These are phyloP conservation scores for Fomitopsis schrenkii DNA, from an alignment of 1,284 basidiomycete genomes.

Conservation along the genomic window DNA sequence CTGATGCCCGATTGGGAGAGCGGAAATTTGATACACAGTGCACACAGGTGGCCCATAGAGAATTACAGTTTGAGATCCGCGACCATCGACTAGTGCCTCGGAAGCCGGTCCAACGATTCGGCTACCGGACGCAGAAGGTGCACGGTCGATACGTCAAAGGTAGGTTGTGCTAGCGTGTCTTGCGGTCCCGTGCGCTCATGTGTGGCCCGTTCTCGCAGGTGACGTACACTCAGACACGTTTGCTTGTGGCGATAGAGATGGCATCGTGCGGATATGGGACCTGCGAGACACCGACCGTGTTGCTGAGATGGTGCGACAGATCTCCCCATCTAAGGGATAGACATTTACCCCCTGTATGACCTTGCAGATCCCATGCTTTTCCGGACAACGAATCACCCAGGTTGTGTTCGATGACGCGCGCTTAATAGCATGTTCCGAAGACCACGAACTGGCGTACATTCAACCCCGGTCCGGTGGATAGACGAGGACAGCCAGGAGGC, in stretches of 20 bases:
- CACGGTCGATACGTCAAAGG: conserved; percentile 45
- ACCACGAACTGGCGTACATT: conserved; percentile 23
- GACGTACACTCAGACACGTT: conserved; percentile 31
- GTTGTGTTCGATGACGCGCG: conserved; percentile 29
- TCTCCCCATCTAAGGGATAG: background rate
- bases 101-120: conserved; percentile 38
- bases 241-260: conserved; percentile 40
- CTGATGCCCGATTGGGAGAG: background rate
- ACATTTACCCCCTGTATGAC: background rate
- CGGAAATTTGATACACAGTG: background rate
- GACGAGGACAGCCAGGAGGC: background rate
- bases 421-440: conserved; percentile 34
- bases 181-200: background rate
- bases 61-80: conserved; percentile 48
- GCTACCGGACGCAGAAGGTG: conserved; percentile 32
- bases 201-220: conserved; percentile 16
- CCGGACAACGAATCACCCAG: conserved; percentile 35
- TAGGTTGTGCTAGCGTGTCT: conserved; percentile 10
- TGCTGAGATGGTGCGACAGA: conserved; percentile 5
- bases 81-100: conserved; percentile 38
- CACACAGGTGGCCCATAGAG: conserved; percentile 42
- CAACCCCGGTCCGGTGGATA: background rate
- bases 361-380: conserved; percentile 30
- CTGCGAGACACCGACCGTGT: conserved; percentile 32
- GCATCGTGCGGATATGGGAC: conserved; percentile 45